Evolutionary conservation across 768 basidiomycete genomes (phyloP), one percentile per base, ranked within the genome.

Genomic region (Boletus vermiculosoides): DNA sequence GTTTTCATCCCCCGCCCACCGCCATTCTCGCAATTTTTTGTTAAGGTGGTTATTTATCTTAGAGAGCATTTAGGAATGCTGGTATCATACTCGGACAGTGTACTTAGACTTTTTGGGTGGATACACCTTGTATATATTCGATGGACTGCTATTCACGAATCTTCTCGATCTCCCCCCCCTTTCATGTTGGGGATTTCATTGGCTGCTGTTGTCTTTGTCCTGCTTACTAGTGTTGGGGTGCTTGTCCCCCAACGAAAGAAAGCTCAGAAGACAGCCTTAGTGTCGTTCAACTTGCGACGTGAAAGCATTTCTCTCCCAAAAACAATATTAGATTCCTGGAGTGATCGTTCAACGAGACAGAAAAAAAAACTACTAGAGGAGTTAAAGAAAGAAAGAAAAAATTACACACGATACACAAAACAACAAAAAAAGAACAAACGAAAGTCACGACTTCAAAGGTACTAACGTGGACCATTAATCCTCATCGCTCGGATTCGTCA

Each of bases 401-500:
- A 52, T 40, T 63, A 65, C 61, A 65, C 41, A 25, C 33, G 34
- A 52, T 65, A 66, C 64, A 63, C 54, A 44, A 28, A 23, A 56
- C 58, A 39, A 28, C 36, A 39, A 47, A 39, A 58, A 45, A 15
- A 22, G 5, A 28, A 28, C 37, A 12, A 25, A 23, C 12, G 31
- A 22, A 22, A 20, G 22, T 18, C 11, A 45, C 36, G 28, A 22
- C 25, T 16, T 25, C 20, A 8, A n/a, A 40, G 28, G 37, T 28
- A 53, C 25, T 10, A 16, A 20, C 11, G 30, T 23, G 45, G 3
- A 46, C 47, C 12, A 71, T 71, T 68, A 78, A 22, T 91, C 89
- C 23, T 90, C 88, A 55, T 91, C 90, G 60, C 86, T 88, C 28
- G 84, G 85, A 22, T 67, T 69, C 54, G 88, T 88, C 66, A 90